Percentiles rank a stretch among this genome's conserved stretches.
Conservation (phyloP, 805 yeast species). For the Dipodascus albidus region DNA sequence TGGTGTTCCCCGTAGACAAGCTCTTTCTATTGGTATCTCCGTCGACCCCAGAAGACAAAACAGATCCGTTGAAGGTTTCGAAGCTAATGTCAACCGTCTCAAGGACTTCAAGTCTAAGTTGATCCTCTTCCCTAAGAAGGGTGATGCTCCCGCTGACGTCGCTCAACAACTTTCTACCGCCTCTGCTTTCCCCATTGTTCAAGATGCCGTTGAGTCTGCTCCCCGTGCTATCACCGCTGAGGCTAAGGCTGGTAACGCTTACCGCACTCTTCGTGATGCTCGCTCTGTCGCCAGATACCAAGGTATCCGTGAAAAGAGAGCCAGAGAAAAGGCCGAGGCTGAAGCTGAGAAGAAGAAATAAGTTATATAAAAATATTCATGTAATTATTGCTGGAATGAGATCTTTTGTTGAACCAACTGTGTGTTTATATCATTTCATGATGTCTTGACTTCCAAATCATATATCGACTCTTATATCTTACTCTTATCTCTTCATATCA, state of each 20-base stretch:
- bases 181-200: constrained; percentile 85
- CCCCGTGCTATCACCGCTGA: constrained; percentile 76
- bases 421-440: no score
- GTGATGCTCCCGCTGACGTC: constrained; percentile 45
- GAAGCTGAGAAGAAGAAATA: constrained; percentile 99
- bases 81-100: constrained; percentile 91
- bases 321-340: constrained; percentile 94
- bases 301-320: constrained; percentile 98
- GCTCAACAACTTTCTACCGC: constrained; percentile 62
- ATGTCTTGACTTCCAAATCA: no score
- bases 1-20: constrained; percentile 86
- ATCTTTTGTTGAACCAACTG: constrained; percentile 1
- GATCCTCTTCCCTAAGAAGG: constrained; percentile 90
- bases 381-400: constrained; percentile 1
- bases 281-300: constrained; percentile 86
- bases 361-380: constrained; percentile 19
- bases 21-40: constrained; percentile 97
- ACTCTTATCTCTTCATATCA: no score
- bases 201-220: constrained; percentile 56
- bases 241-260: constrained; percentile 68
- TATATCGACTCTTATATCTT: no score
- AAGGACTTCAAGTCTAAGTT: constrained; percentile 92
- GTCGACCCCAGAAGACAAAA: constrained; percentile 99
- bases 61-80: constrained; percentile 93
- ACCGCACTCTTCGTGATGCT: constrained; percentile 90